These are phyloP conservation scores for Comarum palustre DNA, from an alignment of 306 rosid genomes.

Conservation along the genomic window DNA sequence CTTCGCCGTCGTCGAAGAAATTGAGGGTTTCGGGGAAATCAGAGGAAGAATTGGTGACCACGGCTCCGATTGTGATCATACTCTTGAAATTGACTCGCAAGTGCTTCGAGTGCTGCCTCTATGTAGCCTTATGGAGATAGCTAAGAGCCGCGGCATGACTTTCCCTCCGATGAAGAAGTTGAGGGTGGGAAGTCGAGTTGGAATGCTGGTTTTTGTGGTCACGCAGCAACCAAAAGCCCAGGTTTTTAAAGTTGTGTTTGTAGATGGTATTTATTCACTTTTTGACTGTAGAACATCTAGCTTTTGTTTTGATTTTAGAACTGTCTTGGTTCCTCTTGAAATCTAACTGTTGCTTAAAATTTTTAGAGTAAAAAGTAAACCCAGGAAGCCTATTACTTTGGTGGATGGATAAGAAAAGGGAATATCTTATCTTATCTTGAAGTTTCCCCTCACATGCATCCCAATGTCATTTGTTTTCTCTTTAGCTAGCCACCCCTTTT, in stretches of 20 bases:
- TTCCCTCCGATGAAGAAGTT: conserved; percentile 28
- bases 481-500: neutral
- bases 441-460: conserved; percentile 7
- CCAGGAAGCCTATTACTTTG: neutral
- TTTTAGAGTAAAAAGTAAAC: neutral
- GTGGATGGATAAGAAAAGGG: neutral
- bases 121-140: conserved; percentile 22
- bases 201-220: neutral
- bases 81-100: neutral
- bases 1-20: conserved; percentile 22
- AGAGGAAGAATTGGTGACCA: neutral
- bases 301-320: neutral
- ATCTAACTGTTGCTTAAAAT: neutral
- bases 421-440: neutral
- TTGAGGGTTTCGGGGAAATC: conserved; percentile 14
- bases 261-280: neutral
- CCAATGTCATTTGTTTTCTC: neutral
- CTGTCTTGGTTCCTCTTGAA: neutral
- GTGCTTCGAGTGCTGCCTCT: conserved; percentile 20
- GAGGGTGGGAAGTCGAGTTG: neutral
- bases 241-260: neutral
- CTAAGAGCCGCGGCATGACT: conserved; percentile 26
- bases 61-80: neutral
- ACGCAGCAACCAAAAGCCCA: neutral
- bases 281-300: neutral